Evolutionary conservation across 2,329 filamentous ascomycete genomes (phyloP), one percentile per base, ranked within the genome.

Genomic region (Ophidiomyces ophidiicola): DNA sequence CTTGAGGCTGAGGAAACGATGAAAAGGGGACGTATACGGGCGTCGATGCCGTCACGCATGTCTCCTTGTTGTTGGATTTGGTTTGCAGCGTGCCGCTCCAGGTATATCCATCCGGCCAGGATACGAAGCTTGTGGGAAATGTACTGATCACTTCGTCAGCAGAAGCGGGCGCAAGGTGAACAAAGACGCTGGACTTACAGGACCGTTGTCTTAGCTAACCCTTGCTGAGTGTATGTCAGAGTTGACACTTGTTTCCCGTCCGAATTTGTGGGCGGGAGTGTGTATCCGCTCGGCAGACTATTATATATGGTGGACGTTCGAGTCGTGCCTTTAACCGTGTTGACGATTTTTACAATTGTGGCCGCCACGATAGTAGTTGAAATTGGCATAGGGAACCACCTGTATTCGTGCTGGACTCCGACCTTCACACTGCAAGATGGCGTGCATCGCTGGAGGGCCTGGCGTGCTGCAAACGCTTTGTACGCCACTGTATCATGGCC

Each of bases 181-280:
- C n/a, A 36, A 23, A 11, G n/a, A n/a, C 15, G 12, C 3, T 12
- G 15, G 14, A 28, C 24, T 19, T 14, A 36, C 24, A 36, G 17
- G 17, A 36, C 34, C 14, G 34, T 36, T 7, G 34, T 36, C n/a
- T 36, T 36, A 3, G 34, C 29, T 12, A 25, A 11, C 4, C 33
- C 33, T 36, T 36, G 33, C 33, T 36, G 33, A 28, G 3, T 36
- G 14, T 36, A 36, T 11, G 33, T 36, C 6, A 36, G 18, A 7
- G 33, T 36, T 18, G 33, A 12, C 6, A 36, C 33, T 11, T 36
- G 33, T 15, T 21, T 36, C 8, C 33, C 33, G n/a, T 36, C 14
- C 6, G 25, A 21, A 15, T 36, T 36, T 11, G 33, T 36, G 3
- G 20, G 2, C 15, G 33, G 33, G 18, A n/a, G 33, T 5, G 12